phyloP scores from a whole-genome alignment of 1,139 yeast genomes.

The Yamadazyma diospyri region DNA sequence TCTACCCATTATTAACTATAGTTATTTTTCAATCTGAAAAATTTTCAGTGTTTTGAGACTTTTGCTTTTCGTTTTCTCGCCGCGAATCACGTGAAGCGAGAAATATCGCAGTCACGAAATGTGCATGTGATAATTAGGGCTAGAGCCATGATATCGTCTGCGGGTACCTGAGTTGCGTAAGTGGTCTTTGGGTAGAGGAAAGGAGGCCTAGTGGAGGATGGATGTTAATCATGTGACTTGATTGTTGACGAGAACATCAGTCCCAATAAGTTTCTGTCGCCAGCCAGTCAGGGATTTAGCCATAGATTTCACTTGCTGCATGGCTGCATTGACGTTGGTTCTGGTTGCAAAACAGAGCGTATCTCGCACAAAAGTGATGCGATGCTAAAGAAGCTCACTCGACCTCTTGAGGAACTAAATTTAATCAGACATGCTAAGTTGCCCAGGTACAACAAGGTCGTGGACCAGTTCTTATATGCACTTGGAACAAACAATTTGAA shows the following conservation, averaged over 20 bases:
- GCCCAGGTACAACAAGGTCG: neutral
- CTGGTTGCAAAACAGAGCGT: too few species aligned
- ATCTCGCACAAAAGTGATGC: neutral
- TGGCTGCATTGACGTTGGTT: too few species aligned
- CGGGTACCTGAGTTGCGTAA: too few species aligned
- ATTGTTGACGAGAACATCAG: too few species aligned
- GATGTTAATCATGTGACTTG: too few species aligned
- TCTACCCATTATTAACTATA: conserved; percentile 64
- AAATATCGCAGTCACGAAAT: neutral
- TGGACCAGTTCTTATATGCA: conserved; percentile 4
- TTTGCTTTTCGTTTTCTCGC: conserved; percentile 1
- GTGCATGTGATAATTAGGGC: conserved; percentile 1
- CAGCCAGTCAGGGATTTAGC: too few species aligned
- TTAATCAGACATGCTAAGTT: neutral
- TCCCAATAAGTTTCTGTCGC: too few species aligned
- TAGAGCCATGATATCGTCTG: too few species aligned
- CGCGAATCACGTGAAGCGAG: neutral
- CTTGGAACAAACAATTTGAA: conserved; percentile 5
- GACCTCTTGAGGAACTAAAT: neutral
- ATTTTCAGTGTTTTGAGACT: conserved; percentile 3
- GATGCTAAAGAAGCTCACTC: neutral
- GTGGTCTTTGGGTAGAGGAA: too few species aligned
- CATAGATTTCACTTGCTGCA: too few species aligned
- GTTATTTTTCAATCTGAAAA: conserved; percentile 6
- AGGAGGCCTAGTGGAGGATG: too few species aligned